Base-by-base conservation (phyloP, 2,329 filamentous ascomycete genomes). In the Diaporthe amygdali region DNA sequence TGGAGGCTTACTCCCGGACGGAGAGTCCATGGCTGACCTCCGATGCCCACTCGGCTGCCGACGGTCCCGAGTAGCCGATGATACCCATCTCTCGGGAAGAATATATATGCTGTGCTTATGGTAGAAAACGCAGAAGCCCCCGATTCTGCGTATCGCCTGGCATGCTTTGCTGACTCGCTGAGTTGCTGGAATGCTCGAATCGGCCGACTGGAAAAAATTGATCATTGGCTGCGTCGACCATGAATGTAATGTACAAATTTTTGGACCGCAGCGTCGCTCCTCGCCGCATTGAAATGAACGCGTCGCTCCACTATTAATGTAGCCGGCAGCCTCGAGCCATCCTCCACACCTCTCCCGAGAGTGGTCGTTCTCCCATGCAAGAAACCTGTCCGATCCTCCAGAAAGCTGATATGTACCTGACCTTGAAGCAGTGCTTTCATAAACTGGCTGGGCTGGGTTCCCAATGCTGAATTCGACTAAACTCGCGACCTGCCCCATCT, bases 401-500 rank as follows among this genome's bases (percentile, higher is more conserved):
- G 59, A 12, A 49, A 49, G 15, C 59, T 44, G 17, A 34, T 20
- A 25, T 64, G 59, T 44, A 44, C 59, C 44, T 20, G 44, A 49
- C 12, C 20, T 0, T 20, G 41, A 12, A 22, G 44, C 41, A 4
- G 2, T 25, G 30, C 25, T n/a, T n/a, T 22, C 34, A n/a, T 25
- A 22, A 14, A 20, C 56, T 17, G 41, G 14, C 12, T 14, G 7
- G 34, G 27, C 34, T n/a, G 17, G n/a, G 5, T 14, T 14, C 32
- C 30, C n/a, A 30, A 47, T 22, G 46, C 47, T 17, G 8, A 15
- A 12, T 27, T 20, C 34, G n/a, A 17, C 46, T 25, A 41, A 37
- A 17, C 27, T 59, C 66, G 72, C 70, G 1, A 80, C 76, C 39
- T 2, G 10, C 20, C 5, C 5, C 22, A 4, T 27, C 44, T 3